Base-by-base conservation (phyloP, 805 yeast genomes). In the Kodamaea nitidulidarum region DNA sequence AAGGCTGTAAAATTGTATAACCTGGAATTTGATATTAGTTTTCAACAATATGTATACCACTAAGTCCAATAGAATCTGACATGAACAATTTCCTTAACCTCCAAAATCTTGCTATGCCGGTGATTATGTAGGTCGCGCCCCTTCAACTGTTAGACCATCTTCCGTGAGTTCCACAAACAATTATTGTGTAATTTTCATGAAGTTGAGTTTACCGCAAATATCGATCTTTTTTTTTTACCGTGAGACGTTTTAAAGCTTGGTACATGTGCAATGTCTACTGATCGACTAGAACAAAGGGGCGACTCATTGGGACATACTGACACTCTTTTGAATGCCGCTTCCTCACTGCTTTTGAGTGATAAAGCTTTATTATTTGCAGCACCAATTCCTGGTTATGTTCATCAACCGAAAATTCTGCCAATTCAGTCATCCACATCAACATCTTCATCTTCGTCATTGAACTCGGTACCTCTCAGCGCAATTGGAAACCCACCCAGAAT, bases 241-340 rank as follows among this genome's bases (percentile, higher is more conserved):
- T 14, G 5, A 16, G 12, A 12, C 15, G n/a, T 15, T 5, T n/a
- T 10, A 27, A 20, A 20, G 5, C 22, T 20, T 20, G 22, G 22
- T 8, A 9, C 14, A 30, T 6, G 4, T n/a, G 8, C 32, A 15
- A 36, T 36, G 39, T 12, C 29, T 14, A 16, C 39, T 17, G 39
- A 36, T 28, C 17, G 26, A 21, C 39, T 36, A 32, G 32, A 5
- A 12, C 21, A 36, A 21, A 36, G 33, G 14, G 28, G 33, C 26
- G 39, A 36, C n/a, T 10, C 26, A 11, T 17, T 36, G 21, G 32
- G 12, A 4, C 21, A 30, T 12, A 30, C 8, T 20, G 31, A 14
- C 14, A 14, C 11, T 12, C 15, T 5, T 12, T 27, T 16, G 10
- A 14, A 12, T 4, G 12, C 10, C 16, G 14, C 5, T 14, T 4